phyloP scores from a whole-genome alignment of 345 rosid genomes.

The Populus deltoides region DNA sequence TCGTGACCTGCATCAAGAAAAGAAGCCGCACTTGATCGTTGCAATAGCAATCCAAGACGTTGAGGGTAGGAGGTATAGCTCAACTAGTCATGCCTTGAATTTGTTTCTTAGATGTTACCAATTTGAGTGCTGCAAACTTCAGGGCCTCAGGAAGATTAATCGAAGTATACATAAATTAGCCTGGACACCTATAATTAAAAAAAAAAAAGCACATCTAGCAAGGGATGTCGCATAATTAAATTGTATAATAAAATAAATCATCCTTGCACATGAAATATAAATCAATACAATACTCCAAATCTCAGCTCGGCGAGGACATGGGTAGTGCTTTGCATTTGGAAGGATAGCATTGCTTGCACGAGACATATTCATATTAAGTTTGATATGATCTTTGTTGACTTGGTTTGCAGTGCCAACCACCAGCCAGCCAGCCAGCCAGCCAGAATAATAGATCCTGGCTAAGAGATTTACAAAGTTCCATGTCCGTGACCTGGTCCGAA shows the following conservation, averaged over 20 bases:
- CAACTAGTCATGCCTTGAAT: fast-evolving
- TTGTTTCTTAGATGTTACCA: fast-evolving
- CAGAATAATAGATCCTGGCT: background rate
- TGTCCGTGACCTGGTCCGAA: background rate
- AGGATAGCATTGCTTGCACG: background rate
- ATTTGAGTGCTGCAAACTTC: fast-evolving
- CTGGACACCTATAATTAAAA: too few relatives aligned
- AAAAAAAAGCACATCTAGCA: background rate
- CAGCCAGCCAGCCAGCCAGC: background rate
- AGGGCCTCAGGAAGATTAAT: fast-evolving
- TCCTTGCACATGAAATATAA: background rate
- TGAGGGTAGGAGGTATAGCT: fast-evolving
- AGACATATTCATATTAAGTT: background rate
- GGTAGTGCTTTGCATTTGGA: background rate
- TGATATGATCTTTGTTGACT: background rate
- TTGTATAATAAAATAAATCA: background rate
- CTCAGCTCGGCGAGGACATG: background rate
- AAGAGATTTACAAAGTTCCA: background rate
- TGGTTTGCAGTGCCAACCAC: background rate
- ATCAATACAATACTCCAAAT: background rate
- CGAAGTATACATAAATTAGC: fast-evolving
- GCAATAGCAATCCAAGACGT: background rate
- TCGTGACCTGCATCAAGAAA: fast-evolving
- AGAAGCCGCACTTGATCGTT: background rate
- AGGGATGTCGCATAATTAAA: background rate